Evolutionary conservation across 257 asterid species (phyloP).

Genomic region (Solanum appendiculatum): DNA sequence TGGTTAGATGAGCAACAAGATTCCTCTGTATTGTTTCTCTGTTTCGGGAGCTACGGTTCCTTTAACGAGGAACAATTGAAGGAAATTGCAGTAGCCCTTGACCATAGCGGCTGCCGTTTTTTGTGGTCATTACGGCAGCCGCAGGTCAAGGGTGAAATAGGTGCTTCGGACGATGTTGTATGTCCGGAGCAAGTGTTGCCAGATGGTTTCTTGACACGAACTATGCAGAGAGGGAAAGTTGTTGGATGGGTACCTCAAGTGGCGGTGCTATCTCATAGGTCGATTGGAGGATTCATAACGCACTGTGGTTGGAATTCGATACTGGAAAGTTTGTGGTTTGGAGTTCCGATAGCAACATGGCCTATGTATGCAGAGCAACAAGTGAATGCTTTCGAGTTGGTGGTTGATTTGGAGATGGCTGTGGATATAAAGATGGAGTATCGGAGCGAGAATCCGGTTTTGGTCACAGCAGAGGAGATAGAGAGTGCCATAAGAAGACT

Average conservation of each 20-base stretch:
- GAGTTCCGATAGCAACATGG: constrained; percentile 22
- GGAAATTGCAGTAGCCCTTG: constrained; percentile 10
- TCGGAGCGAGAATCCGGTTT: background rate
- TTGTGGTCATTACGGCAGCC: constrained; percentile 10
- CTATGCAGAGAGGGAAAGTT: background rate
- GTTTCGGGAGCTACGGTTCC: constrained; percentile 18
- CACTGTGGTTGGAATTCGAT: constrained; percentile 22
- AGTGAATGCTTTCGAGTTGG: constrained; percentile 13
- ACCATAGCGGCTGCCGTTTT: background rate
- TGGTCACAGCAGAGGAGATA: constrained; percentile 7
- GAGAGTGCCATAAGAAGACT: background rate
- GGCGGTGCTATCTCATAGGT: constrained; percentile 8
- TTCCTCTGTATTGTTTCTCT: constrained; percentile 10
- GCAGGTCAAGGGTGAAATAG: background rate
- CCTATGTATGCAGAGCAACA: constrained; percentile 31
- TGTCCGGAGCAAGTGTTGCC: constrained; percentile 5
- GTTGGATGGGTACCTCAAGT: constrained; percentile 18
- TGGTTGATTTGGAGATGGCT: constrained; percentile 18
- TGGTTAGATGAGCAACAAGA: constrained; percentile 14
- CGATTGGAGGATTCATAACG: constrained; percentile 14
- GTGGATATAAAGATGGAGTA: constrained; percentile 20
- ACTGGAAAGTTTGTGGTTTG: constrained; percentile 17
- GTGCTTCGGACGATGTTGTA: background rate
- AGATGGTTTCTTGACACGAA: constrained; percentile 10
- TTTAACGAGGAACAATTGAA: constrained; percentile 8